Conservation (phyloP, 2,329 filamentous ascomycete genomes). For the Chlorencoelia australis region DNA sequence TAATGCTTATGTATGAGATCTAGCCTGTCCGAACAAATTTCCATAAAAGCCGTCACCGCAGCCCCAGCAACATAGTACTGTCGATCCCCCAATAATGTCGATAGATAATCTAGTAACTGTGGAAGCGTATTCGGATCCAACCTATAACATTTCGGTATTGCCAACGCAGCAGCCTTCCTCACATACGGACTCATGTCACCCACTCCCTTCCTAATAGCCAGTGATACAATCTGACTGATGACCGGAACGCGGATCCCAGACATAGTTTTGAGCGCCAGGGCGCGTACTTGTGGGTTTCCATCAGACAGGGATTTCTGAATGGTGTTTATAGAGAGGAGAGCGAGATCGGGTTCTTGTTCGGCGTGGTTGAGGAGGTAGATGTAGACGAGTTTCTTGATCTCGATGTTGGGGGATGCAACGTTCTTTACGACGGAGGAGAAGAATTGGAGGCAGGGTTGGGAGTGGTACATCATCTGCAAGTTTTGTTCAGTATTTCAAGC, state of each 20-base stretch:
- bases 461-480: slow-evolving; percentile 85
- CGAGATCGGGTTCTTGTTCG: slow-evolving; percentile 90
- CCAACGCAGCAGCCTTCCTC: slow-evolving; percentile 81
- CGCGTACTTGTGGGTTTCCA: slow-evolving; percentile 78
- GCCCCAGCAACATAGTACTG: slow-evolving; percentile 97
- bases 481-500: slow-evolving; percentile 3
- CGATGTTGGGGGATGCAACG: slow-evolving; percentile 83
- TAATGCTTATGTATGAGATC: slow-evolving; percentile 91
- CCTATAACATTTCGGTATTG: slow-evolving; percentile 91
- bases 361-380: slow-evolving; percentile 96
- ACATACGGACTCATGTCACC: slow-evolving; percentile 94
- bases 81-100: slow-evolving; percentile 71
- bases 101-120: slow-evolving; percentile 74
- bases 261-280: slow-evolving; percentile 92
- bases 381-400: slow-evolving; percentile 97
- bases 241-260: slow-evolving; percentile 94
- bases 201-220: slow-evolving; percentile 89
- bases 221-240: slow-evolving; percentile 92
- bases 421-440: slow-evolving; percentile 99
- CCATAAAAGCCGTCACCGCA: slow-evolving; percentile 79
- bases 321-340: slow-evolving; percentile 93
- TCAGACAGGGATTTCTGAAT: slow-evolving; percentile 97
- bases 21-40: slow-evolving; percentile 77
- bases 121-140: slow-evolving; percentile 79
- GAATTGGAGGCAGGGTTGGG: slow-evolving; percentile 79